Base-by-base conservation (phyloP, 208 protist genomes). In the Trypanosoma avium region DNA sequence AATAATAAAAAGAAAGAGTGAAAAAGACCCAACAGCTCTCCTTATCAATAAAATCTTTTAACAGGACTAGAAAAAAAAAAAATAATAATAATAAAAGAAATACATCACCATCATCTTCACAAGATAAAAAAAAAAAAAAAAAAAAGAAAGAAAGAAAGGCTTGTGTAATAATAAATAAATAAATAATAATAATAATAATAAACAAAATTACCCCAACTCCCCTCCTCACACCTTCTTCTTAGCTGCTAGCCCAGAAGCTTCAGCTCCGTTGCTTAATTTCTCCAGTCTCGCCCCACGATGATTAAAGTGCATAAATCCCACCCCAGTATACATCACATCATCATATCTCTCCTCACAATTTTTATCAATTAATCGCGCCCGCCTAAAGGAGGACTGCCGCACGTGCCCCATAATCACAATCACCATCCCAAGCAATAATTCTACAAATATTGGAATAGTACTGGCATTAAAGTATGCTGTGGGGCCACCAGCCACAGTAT, bases 221-320 rank as follows among this genome's bases (percentile, higher is more conserved):
- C n/a, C 47, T 24, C 24, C n/a, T 59, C 24, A 67, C 9, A 17
- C 47, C 19, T 66, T 65, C 29, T 93, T 92, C 33, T 65, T 67
- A 32, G 17, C 13, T 38, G 17, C 45, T 48, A 57, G 36, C 1
- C 26, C 10, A 24, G 27, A 43, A 8, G 21, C 5, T 1, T 61
- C 32, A 6, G 21, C 19, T 32, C 13, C 42, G 12, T 50, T 60
- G 10, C 22, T 43, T 21, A 36, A 32, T 8, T 42, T 56, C 9
- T 46, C 57, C 21, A 27, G 30, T 4, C 79, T 49, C 13, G 73
- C 68, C 35, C 87, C 90, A 42, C 90, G 86, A 62, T 96, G 90
- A 60, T 93, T 94, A 50, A 96, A 96, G 69, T 93, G 86, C 40
- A 91, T 82, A 62, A 96, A 94, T 22, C 69, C 82, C 13, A 86